phyloP scores from a whole-genome alignment of 1,284 basidiomycete species.

The Exobasidium cylindrosporum region DNA sequence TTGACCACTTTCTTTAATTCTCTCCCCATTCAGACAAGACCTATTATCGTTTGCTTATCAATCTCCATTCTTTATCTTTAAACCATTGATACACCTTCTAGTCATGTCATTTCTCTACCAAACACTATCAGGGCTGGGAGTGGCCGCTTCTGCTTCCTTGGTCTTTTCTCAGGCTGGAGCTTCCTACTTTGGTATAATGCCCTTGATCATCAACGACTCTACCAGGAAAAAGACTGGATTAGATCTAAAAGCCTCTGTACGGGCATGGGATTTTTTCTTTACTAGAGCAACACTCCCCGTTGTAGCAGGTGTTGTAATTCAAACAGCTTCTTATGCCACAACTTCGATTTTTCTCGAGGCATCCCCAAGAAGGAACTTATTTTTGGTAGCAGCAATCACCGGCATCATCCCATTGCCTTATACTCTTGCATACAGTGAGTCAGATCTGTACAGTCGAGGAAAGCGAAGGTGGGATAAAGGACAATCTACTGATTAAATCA shows the following conservation, averaged over 20 bases:
- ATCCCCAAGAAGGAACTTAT: not conserved
- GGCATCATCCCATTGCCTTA: not conserved
- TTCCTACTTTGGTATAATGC: not conserved
- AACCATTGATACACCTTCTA: no score
- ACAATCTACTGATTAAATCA: not conserved
- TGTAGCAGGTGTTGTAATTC: not conserved
- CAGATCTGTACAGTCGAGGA: not conserved
- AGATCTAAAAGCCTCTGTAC: not conserved
- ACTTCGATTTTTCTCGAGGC: not conserved
- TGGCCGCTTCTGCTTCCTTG: not conserved
- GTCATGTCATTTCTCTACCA: not conserved
- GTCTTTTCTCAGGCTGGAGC: constrained; percentile 3
- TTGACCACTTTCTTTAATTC: no score
- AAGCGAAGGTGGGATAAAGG: no score
- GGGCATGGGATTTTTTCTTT: constrained; percentile 12
- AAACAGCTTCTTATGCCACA: not conserved
- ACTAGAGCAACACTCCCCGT: not conserved
- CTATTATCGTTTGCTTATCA: no score
- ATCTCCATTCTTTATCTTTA: no score
- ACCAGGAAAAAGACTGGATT: not conserved
- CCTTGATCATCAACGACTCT: not conserved
- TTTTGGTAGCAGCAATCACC: not conserved
- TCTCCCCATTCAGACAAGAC: no score
- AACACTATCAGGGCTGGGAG: not conserved
- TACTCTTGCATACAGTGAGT: not conserved